Evolutionary conservation across 2,329 filamentous ascomycete species (phyloP).

Genomic region (Colletotrichum incanum): DNA sequence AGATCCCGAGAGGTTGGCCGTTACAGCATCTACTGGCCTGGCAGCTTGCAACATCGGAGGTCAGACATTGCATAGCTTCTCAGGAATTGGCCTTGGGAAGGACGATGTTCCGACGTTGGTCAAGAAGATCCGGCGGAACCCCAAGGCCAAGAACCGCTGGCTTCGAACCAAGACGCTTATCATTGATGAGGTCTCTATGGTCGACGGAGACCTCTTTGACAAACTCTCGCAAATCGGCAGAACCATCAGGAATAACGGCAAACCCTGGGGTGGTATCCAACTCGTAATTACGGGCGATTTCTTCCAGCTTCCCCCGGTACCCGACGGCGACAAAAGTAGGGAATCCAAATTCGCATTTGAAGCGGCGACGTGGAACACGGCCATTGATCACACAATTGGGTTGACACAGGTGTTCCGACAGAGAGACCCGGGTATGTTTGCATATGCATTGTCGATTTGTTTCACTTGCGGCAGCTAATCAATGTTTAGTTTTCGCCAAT

Average conservation of each 20-base stretch:
- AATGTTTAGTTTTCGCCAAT: slow-evolving; percentile 79
- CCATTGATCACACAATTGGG: slow-evolving; percentile 95
- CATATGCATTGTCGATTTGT: background rate
- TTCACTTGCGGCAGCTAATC: slow-evolving; percentile 28
- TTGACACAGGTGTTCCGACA: slow-evolving; percentile 97
- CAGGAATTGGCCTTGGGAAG: slow-evolving; percentile 95
- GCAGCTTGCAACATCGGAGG: slow-evolving; percentile 98
- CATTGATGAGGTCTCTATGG: slow-evolving; percentile 98
- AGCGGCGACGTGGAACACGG: slow-evolving; percentile 90
- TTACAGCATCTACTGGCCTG: slow-evolving; percentile 95
- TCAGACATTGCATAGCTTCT: slow-evolving; percentile 95
- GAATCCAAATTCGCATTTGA: slow-evolving; percentile 93
- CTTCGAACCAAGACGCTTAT: slow-evolving; percentile 88
- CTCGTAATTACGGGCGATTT: slow-evolving; percentile 97
- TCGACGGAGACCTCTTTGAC: slow-evolving; percentile 96
- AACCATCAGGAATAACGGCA: slow-evolving; percentile 88
- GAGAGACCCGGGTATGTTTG: slow-evolving; percentile 77
- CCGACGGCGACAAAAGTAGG: slow-evolving; percentile 76
- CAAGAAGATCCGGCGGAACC: slow-evolving; percentile 91
- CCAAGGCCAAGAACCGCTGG: slow-evolving; percentile 92
- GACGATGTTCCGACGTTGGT: slow-evolving; percentile 85
- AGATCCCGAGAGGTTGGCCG: slow-evolving; percentile 88
- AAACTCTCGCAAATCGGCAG: slow-evolving; percentile 93
- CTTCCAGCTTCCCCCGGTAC: slow-evolving; percentile 96
- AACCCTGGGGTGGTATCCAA: slow-evolving; percentile 96